These are phyloP conservation scores for Aquilaria malaccensis DNA, from an alignment of 345 rosid species.

Conservation along the genomic window DNA sequence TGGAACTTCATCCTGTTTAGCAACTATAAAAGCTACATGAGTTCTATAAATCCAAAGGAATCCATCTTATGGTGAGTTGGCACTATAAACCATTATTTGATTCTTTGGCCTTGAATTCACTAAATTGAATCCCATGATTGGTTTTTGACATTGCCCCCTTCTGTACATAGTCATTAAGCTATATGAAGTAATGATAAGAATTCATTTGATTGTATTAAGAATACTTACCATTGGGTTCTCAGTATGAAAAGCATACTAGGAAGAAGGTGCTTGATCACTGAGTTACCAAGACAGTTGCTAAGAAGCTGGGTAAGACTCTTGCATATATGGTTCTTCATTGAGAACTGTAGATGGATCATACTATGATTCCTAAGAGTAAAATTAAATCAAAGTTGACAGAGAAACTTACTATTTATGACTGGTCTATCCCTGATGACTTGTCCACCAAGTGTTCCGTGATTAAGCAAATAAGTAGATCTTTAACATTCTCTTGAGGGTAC, in stretches of 20 bases:
- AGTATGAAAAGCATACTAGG: constrained; percentile 2
- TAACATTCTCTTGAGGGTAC: constrained; percentile 29
- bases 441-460: constrained; percentile 27
- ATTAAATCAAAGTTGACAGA: constrained; percentile 33
- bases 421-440: constrained; percentile 12
- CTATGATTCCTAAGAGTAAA: constrained; percentile 39
- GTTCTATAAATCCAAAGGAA: constrained; percentile 49
- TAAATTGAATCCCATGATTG: too few species aligned
- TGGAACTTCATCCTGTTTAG: constrained; percentile 59
- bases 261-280: constrained; percentile 30
- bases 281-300: constrained; percentile 23
- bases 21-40: constrained; percentile 45
- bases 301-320: constrained; percentile 29
- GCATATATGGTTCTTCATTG: constrained; percentile 43
- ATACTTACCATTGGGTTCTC: constrained; percentile 38
- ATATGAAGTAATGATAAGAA: too few species aligned
- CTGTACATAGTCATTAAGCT: neutral
- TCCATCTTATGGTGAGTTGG: constrained; percentile 49
- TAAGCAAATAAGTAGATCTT: constrained; percentile 41
- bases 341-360: constrained; percentile 44
- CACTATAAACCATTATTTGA: too few species aligned
- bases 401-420: constrained; percentile 17
- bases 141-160: neutral
- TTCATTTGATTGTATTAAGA: constrained; percentile 15
- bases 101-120: too few species aligned